Evolutionary conservation across 1,284 basidiomycete genomes (phyloP), one percentile per base, ranked within the genome.

Genomic region (Schizopora paradoxa): DNA sequence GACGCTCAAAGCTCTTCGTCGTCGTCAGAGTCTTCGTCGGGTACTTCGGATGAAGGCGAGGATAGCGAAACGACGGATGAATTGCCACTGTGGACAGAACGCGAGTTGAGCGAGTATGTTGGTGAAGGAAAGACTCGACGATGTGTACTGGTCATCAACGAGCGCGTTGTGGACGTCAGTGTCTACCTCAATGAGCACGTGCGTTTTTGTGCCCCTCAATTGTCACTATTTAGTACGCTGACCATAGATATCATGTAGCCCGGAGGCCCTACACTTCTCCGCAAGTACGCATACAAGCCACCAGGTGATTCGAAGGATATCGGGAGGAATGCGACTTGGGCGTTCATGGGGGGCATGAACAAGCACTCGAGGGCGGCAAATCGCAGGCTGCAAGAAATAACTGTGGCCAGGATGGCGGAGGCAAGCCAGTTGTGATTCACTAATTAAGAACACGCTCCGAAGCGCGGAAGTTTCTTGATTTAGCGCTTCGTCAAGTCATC

Each of bases 321-420:
- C 53, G 36, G 2, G 34, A 16, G 14, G 35, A 73, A 83, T 47
- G 78, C 81, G 0, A 72, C 73, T 10, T 75, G 72, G 70, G 80
- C 84, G 2, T 87, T 86, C 63, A 67, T 74, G 43, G 84, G 84
- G 10, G 83, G 83, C 10, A 63, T 86, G 57, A 89, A 89, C 58
- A 78, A 77, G 46, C 85, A 89, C 56, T 79, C 80, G 16, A 69
- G 73, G 19, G 74, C 77, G 1, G 83, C 83, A 11, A 73, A 67
- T 53, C 69, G 68, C 52, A 66, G 70, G 41, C 74, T 86, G 75
- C 60, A 62, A 45, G 69, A 71, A 51, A 56, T 77, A 19, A 58
- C 70, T 37, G 60, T 81, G 1, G 79, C 79, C 11, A 67, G 58
- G 44, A 53, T 74, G 46, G 55, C 18, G 4, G n/a, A n/a, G n/a